phyloP scores from a whole-genome alignment of 148 eudicot species.

The Linanthus parryae region DNA sequence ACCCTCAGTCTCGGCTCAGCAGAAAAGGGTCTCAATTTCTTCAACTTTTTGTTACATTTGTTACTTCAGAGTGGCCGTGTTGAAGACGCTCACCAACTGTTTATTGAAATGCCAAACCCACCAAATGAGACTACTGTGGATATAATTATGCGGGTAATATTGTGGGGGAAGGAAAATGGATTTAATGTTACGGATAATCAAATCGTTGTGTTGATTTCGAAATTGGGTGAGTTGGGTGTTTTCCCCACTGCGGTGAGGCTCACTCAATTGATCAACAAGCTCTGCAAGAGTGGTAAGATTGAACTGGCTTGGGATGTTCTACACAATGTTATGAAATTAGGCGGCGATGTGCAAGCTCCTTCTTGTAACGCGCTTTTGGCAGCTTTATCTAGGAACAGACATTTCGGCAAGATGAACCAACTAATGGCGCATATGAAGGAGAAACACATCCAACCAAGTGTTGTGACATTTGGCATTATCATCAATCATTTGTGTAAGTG shows the following conservation, averaged over 20 bases:
- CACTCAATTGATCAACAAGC: conserved; percentile 30
- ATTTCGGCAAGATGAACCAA: conserved; percentile 38
- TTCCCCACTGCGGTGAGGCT: conserved; percentile 30
- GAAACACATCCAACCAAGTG: conserved; percentile 43
- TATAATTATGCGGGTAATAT: conserved; percentile 34
- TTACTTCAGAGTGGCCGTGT: conserved; percentile 26
- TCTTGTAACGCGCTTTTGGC: conserved; percentile 61
- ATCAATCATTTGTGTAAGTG: conserved; percentile 57
- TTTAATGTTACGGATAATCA: conserved; percentile 28
- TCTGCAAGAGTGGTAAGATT: conserved; percentile 34
- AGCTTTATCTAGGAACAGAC: conserved; percentile 31
- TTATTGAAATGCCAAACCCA: conserved; percentile 73
- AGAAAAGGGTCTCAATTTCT: conserved; percentile 31
- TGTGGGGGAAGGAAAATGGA: conserved; percentile 21
- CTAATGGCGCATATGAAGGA: conserved; percentile 67
- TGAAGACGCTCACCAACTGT: conserved; percentile 58
- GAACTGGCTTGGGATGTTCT: conserved; percentile 45
- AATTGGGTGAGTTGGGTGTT: conserved; percentile 31
- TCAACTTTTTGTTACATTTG: conserved; percentile 25
- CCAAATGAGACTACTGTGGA: conserved; percentile 30
- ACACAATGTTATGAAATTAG: conserved; percentile 40
- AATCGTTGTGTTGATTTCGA: conserved; percentile 30
- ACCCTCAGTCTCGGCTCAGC: conserved; percentile 27
- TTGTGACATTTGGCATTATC: conserved; percentile 54
- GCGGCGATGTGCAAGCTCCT: conserved; percentile 30